Conservation (phyloP, 2,329 filamentous ascomycete species). For the Epichloe glyceriae region DNA sequence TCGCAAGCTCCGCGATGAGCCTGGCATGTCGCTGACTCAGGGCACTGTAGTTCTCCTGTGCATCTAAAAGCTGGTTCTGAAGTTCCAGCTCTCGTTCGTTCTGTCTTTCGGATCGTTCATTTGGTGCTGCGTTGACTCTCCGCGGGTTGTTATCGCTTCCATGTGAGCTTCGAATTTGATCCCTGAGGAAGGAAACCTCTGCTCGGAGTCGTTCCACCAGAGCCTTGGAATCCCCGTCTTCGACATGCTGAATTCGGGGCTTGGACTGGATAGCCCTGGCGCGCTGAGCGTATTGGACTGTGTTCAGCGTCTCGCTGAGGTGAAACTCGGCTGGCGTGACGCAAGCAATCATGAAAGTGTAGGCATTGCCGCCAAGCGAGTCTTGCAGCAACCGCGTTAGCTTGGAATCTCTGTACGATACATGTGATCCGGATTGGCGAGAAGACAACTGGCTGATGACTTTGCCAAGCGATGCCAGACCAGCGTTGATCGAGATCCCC, state of each 20-base stretch:
- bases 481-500: slow-evolving; percentile 96
- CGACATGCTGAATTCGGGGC: slow-evolving; percentile 85
- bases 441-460: slow-evolving; percentile 97
- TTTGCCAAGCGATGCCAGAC: slow-evolving; percentile 86
- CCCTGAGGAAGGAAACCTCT: slow-evolving; percentile 83
- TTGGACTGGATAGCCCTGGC: slow-evolving; percentile 96
- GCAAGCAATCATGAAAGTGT: slow-evolving; percentile 99
- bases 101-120: slow-evolving; percentile 63
- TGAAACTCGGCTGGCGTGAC: slow-evolving; percentile 96
- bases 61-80: slow-evolving; percentile 84
- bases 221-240: slow-evolving; percentile 88
- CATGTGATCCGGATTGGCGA: slow-evolving; percentile 72
- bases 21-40: slow-evolving; percentile 90
- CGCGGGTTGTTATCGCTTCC: slow-evolving; percentile 40
- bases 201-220: slow-evolving; percentile 87
- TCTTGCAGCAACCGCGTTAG: slow-evolving; percentile 91
- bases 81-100: slow-evolving; percentile 80
- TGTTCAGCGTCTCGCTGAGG: slow-evolving; percentile 93
- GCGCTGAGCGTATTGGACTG: slow-evolving; percentile 91
- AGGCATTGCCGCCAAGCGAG: slow-evolving; percentile 89
- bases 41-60: slow-evolving; percentile 87
- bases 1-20: slow-evolving; percentile 85
- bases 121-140: slow-evolving; percentile 38
- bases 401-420: slow-evolving; percentile 97
- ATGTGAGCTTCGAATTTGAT: slow-evolving; percentile 83